Base-by-base conservation (phyloP, 1,284 basidiomycete genomes). In the Omphalotus olearius region DNA sequence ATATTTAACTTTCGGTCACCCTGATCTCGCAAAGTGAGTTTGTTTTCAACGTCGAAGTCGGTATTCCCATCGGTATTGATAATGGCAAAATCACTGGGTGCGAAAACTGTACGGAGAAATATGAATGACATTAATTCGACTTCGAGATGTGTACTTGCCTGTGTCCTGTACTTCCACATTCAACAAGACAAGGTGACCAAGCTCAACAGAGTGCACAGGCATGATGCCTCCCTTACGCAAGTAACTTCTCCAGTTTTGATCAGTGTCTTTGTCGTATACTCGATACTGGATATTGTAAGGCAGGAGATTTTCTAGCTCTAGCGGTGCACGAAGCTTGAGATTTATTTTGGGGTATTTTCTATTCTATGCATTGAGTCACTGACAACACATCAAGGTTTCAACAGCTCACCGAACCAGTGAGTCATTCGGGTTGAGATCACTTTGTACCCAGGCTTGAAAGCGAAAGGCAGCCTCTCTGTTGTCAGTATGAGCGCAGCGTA, bases 51-150 rank as follows among this genome's bases (percentile, higher is more conserved):
- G 45, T 91, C 88, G 58, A 96, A 92, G 66, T 97, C 94, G 17
- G 95, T 91, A 52, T 90, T 85, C 41, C 87, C 88, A 64, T 98
- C 93, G 4, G 92, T 93, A 59, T 95, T 97, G 70, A 99, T 96
- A 67, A 99, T 98, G 1, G 93, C 88, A 62, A 98, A 99, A 58
- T 99, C 96, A 66, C 93, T 96, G n/a, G 93, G 89, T 61, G 91
- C 91, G 76, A 93, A 95, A n/a, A 83, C 91, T 88, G 23, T 2
- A 6, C 36, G 14, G 10, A 39, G 51, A n/a, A 30, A 23, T 17
- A 33, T 35, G 23, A 35, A 30, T 60, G 36, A 59, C 51, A 45
- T 30, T 14, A 13, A 30, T 37, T 25, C n/a, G 23, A 6, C 6
- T 7, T 33, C 11, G n/a, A 20, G 23, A 33, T 26, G n/a, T 14